These are phyloP conservation scores for Ophiostoma piceae DNA, from an alignment of 2,329 filamentous ascomycete genomes.

Conservation along the genomic window DNA sequence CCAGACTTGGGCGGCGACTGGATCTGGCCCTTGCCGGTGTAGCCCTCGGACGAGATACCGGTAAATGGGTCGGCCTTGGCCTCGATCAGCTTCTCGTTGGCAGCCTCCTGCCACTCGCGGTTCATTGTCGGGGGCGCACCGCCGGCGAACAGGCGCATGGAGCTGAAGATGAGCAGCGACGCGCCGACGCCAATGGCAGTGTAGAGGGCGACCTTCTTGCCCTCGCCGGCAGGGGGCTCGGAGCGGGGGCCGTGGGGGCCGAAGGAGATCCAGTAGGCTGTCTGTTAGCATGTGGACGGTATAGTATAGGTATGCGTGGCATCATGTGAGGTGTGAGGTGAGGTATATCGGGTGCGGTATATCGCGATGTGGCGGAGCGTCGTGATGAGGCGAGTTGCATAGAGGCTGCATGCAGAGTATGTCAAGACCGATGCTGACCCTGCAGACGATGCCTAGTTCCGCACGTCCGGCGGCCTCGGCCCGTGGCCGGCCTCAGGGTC, in stretches of 20 bases:
- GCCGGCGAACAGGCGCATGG: conserved; percentile 66
- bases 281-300: neutral
- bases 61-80: conserved; percentile 84
- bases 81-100: conserved; percentile 85
- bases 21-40: conserved; percentile 71
- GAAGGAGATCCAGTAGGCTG: conserved; percentile 98
- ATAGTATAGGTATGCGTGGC: neutral
- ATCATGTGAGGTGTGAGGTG: neutral
- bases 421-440: neutral
- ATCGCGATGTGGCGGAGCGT: neutral
- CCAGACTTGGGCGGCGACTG: conserved; percentile 57
- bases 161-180: conserved; percentile 66
- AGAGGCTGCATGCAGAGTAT: no score
- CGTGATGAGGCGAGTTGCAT: neutral
- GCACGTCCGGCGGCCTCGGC: neutral
- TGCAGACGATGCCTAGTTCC: neutral
- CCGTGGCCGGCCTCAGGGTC: neutral
- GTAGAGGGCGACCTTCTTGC: conserved; percentile 70
- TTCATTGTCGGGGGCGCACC: conserved; percentile 80
- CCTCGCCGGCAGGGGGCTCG: conserved; percentile 75
- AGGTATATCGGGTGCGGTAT: neutral
- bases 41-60: conserved; percentile 73
- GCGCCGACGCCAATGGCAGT: conserved; percentile 61
- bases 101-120: conserved; percentile 93
- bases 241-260: conserved; percentile 92